A percentile compares a stretch with the other conserved stretches of the same genome.
phyloP scores from a whole-genome alignment of 371 early-diverging fungal species.

The Umbelopsis sp. region DNA sequence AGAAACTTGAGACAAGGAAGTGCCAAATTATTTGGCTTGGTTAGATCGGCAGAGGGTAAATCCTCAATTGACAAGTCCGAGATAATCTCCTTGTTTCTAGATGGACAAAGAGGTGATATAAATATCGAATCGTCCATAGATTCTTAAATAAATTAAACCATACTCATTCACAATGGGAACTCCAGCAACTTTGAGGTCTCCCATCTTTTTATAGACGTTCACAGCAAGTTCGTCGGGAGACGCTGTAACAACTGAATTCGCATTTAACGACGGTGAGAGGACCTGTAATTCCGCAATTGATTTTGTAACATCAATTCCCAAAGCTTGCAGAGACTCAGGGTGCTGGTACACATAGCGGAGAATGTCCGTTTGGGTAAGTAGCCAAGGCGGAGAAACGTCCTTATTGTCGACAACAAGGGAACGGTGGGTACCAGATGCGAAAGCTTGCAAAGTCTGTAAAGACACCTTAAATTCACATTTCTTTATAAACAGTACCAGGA shows the following conservation, averaged over 20 bases:
- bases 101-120: not conserved
- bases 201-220: constrained; percentile 51
- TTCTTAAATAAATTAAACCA: not conserved
- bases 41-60: constrained; percentile 50
- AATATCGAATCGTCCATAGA: too few relatives aligned
- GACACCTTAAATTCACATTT: not conserved
- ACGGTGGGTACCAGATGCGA: constrained; percentile 54
- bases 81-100: constrained; percentile 27
- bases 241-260: constrained; percentile 35
- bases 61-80: constrained; percentile 55
- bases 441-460: constrained; percentile 44
- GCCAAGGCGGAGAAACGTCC: constrained; percentile 38
- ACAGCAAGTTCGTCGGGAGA: constrained; percentile 39
- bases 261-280: constrained; percentile 22
- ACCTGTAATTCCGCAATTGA: constrained; percentile 35
- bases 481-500: too few relatives aligned
- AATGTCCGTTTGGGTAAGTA: constrained; percentile 60
- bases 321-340: constrained; percentile 40
- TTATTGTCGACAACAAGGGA: constrained; percentile 44
- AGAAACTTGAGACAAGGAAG: constrained; percentile 53
- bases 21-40: constrained; percentile 40
- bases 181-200: constrained; percentile 46
- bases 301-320: constrained; percentile 36
- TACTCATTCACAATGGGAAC: constrained; percentile 54
- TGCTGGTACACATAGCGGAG: constrained; percentile 50